A percentile compares a stretch with the other conserved stretches of the same genome.
phyloP scores from a whole-genome alignment of 2,329 filamentous ascomycete species.

The Simplicillium aogashimaense region DNA sequence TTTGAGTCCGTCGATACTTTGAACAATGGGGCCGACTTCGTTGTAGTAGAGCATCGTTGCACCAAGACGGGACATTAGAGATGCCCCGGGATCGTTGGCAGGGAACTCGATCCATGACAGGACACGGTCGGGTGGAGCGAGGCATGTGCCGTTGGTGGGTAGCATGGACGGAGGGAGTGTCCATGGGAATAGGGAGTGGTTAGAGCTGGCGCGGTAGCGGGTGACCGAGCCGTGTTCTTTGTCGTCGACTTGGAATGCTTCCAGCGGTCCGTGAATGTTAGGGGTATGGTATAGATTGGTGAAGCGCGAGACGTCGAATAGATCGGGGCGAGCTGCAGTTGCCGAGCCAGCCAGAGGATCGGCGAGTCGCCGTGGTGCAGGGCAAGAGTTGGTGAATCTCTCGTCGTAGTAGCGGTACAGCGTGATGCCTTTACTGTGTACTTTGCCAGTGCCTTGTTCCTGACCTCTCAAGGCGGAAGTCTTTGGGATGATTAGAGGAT shows the following conservation, averaged over 20 bases:
- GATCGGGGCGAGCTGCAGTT: constrained; percentile 66
- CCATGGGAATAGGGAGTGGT: constrained; percentile 88
- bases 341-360: constrained; percentile 66
- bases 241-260: constrained; percentile 32
- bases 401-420: constrained; percentile 28
- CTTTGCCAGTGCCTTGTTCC: constrained; percentile 4
- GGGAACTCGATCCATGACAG: constrained; percentile 61
- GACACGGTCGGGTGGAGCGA: constrained; percentile 58
- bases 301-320: constrained; percentile 83
- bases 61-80: constrained; percentile 12
- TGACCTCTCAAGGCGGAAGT: too few relatives aligned
- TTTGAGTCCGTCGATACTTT: constrained; percentile 43
- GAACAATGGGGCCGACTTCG: constrained; percentile 35
- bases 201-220: constrained; percentile 46
- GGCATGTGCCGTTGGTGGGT: constrained; percentile 67
- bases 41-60: constrained; percentile 15
- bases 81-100: constrained; percentile 25
- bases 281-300: constrained; percentile 73
- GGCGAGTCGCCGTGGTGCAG: constrained; percentile 40
- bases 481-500: constrained; percentile 75
- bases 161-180: constrained; percentile 71
- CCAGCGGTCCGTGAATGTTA: constrained; percentile 41
- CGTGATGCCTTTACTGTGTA: constrained; percentile 7
- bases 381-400: constrained; percentile 53
- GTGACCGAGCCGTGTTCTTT: constrained; percentile 29